These are phyloP conservation scores for Cymbidium sinense DNA, from an alignment of 106 monocot genomes.

Conservation along the genomic window DNA sequence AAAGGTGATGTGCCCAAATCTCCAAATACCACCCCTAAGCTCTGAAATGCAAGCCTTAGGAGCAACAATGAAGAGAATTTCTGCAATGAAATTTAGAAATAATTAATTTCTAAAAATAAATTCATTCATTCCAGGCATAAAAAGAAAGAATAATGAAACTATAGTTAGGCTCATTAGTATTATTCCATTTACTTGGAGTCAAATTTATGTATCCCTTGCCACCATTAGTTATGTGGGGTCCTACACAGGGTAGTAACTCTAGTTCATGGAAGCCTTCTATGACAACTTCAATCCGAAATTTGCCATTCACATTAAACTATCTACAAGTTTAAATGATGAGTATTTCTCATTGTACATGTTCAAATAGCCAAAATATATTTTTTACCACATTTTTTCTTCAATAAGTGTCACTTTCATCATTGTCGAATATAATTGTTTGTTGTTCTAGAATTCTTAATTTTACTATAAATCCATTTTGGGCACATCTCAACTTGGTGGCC, in stretches of 20 bases:
- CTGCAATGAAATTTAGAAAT: conserved; percentile 30
- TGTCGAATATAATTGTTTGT: neutral
- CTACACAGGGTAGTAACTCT: neutral
- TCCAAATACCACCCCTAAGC: conserved; percentile 88
- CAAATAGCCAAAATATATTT: neutral
- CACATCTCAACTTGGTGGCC: neutral
- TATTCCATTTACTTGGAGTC: neutral
- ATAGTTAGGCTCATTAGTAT: neutral
- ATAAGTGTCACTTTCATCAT: neutral
- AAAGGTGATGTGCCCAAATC: conserved; percentile 92
- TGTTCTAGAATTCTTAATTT: neutral
- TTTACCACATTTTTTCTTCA: neutral
- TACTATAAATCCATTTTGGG: neutral
- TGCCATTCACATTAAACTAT: neutral
- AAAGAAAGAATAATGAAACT: neutral
- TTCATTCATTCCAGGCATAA: neutral
- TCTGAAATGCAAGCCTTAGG: conserved; percentile 77
- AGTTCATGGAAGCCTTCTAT: neutral
- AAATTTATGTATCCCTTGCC: neutral
- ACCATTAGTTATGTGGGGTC: neutral
- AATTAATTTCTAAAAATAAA: neutral
- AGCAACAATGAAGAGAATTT: conserved; percentile 55
- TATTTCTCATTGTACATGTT: neutral
- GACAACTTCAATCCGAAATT: neutral
- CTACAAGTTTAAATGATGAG: neutral